A percentile compares a stretch with the other conserved stretches of the same genome.
Conservation (phyloP, 2,329 filamentous ascomycete genomes). For the Huntiella moniliformis region DNA sequence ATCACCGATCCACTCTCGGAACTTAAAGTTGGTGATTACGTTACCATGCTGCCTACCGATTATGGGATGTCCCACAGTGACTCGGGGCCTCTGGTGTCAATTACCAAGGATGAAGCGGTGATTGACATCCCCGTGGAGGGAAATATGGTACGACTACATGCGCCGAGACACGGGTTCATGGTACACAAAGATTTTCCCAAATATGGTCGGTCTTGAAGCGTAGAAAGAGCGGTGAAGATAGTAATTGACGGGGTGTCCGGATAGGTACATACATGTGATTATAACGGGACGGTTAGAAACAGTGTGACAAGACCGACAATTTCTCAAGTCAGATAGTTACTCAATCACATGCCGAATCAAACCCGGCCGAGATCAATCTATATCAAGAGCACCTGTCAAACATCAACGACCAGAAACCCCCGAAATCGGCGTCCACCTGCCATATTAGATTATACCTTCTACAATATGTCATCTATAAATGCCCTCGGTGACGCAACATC, state of each 20-base stretch:
- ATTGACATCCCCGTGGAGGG: slow-evolving; percentile 33
- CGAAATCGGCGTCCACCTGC: too few relatives aligned
- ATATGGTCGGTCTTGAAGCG: neutral
- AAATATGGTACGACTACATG: slow-evolving; percentile 34
- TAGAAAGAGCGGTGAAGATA: neutral
- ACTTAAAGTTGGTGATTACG: slow-evolving; percentile 31
- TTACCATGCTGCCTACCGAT: slow-evolving; percentile 44
- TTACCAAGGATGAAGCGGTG: slow-evolving; percentile 37
- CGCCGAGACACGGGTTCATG: slow-evolving; percentile 40
- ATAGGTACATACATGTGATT: neutral
- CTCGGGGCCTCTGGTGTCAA: slow-evolving; percentile 31
- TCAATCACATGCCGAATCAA: too few relatives aligned
- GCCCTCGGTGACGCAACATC: too few relatives aligned
- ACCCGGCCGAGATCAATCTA: too few relatives aligned
- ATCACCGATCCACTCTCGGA: slow-evolving; percentile 22
- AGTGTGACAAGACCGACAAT: too few relatives aligned
- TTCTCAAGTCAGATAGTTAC: too few relatives aligned
- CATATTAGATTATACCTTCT: too few relatives aligned
- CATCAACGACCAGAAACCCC: too few relatives aligned
- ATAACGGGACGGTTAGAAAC: too few relatives aligned
- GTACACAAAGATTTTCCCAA: slow-evolving; percentile 18
- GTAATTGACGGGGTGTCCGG: neutral
- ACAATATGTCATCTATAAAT: too few relatives aligned
- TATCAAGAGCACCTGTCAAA: too few relatives aligned
- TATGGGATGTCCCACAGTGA: slow-evolving; percentile 41